phyloP scores from a whole-genome alignment of 202 grass and related monocot genomes.

The Digitaria exilis region DNA sequence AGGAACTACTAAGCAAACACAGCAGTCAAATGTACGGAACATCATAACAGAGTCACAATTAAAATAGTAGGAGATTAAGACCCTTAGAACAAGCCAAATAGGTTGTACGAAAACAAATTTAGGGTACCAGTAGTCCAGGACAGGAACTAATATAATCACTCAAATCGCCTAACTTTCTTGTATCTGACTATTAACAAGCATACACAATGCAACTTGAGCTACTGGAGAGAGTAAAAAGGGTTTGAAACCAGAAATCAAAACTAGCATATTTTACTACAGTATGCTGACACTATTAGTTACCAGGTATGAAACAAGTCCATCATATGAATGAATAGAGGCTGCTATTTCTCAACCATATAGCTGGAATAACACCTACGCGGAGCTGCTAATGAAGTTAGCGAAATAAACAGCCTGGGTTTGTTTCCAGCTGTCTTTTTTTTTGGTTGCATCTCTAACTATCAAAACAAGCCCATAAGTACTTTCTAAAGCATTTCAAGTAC shows the following conservation, averaged over 20 bases:
- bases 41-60: conserved; percentile 11
- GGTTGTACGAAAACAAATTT: neutral
- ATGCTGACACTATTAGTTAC: neutral
- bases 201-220: neutral
- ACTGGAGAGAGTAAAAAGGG: neutral
- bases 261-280: neutral
- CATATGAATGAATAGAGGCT: neutral
- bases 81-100: too few species aligned
- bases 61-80: neutral
- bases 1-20: neutral
- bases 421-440: neutral
- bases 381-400: too few species aligned
- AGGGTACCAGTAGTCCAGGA: neutral
- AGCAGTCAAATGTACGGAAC: neutral
- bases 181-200: conserved; percentile 14
- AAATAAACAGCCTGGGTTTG: too few species aligned
- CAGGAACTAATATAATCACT: conserved; percentile 6
- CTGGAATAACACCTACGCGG: conserved; percentile 15
- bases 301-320: neutral
- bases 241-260: conserved; percentile 8
- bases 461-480: neutral
- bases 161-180: neutral
- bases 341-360: neutral
- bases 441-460: neutral
- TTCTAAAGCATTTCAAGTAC: conserved; percentile 1